Evolutionary conservation across 768 basidiomycete genomes (phyloP), one percentile per base, ranked within the genome.

Genomic region (Boletus barrowsii): DNA sequence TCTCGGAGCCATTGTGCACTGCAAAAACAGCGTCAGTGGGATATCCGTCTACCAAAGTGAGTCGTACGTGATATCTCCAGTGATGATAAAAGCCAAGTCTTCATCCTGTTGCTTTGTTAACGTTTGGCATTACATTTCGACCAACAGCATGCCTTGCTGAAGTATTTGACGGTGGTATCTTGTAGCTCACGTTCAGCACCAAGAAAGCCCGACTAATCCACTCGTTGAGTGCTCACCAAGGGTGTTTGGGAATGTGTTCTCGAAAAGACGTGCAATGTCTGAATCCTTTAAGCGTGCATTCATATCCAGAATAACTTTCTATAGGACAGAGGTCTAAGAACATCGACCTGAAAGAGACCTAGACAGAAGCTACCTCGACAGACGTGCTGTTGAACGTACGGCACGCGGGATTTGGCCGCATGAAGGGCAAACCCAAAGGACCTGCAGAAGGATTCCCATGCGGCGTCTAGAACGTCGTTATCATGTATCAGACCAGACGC

Each of bases 1-100:
- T 91, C 88, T 47, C 89, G 84, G 36, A 91, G 76, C 89, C 89
- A 91, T 63, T 90, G 88, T 3, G 89, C 89, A 32, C 88, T 90
- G 54, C 39, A 41, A 46, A 45, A 39, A 53, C 4, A 40, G 40
- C 37, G 36, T 66, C 33, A 63, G 48, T 35, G 17, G 4, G 32
- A 50, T 32, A 22, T 42, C n/a, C 18, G 37, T 44, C 47, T 40
- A 40, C 33, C 42, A 55, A 47, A 49, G n/a, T 18, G 14, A 20
- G 42, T 75, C 83, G 45, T 67, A 89, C 88, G 84, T 85, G 61
- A 90, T 88, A 64, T 90, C 87, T 42, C 88, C 88, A 37, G 89
- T 90, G 57, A 90, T 86, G 48, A 90, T 86, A 62, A 90, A 91
- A 0, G 88, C 88, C 29, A 90, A 62, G 60, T 90, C 88, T 62